Conservation (phyloP, 2,329 filamentous ascomycete genomes). For the Cercospora beticola region DNA sequence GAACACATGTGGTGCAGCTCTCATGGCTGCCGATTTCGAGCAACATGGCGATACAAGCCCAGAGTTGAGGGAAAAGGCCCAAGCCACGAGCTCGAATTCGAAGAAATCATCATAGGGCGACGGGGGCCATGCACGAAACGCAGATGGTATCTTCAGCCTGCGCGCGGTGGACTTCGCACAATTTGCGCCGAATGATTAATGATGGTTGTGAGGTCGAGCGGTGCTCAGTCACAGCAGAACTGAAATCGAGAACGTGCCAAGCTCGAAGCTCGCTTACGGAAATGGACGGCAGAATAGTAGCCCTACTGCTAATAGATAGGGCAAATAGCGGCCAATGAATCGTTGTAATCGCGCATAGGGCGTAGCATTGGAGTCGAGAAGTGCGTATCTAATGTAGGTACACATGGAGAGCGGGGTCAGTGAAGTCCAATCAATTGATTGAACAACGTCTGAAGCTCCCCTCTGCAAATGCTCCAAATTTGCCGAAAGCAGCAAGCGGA, state of each 20-base stretch:
- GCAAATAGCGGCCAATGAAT: background rate
- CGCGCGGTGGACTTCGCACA: background rate
- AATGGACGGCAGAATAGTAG: background rate
- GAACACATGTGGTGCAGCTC: slow-evolving; percentile 84
- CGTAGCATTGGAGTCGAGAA: background rate
- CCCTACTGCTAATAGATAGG: background rate
- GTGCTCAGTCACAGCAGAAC: background rate
- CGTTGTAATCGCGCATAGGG: background rate
- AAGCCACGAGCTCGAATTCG: slow-evolving; percentile 2
- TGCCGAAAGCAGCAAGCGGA: slow-evolving; percentile 2
- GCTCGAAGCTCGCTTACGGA: background rate
- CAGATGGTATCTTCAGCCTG: background rate
- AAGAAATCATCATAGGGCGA: background rate
- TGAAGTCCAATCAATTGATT: background rate
- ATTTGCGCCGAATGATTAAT: background rate
- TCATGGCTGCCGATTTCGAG: slow-evolving; percentile 76
- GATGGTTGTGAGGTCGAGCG: background rate
- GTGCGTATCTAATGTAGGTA: background rate
- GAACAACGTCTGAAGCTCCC: background rate
- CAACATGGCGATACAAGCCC: slow-evolving; percentile 35
- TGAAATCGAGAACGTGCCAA: background rate
- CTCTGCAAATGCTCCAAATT: background rate
- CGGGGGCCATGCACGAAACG: background rate
- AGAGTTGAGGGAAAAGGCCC: slow-evolving; percentile 35
- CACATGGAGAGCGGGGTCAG: background rate